Evolutionary conservation across 2,329 filamentous ascomycete species (phyloP), one percentile per base, ranked within the genome.

Genomic region (Periconia digitata): DNA sequence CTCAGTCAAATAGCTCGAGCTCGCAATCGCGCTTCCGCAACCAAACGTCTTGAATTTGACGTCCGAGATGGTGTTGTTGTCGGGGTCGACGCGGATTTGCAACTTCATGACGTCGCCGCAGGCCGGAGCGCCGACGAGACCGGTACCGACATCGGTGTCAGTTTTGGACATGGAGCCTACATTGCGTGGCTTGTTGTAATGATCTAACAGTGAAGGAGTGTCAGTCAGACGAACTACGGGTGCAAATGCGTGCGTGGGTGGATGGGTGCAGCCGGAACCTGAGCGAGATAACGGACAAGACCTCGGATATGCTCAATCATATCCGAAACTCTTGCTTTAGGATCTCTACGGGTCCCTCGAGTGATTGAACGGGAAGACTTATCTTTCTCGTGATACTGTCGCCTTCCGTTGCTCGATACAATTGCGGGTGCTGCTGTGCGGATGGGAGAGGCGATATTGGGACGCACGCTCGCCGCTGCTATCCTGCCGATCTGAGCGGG

Each of bases 1-100:
- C 75, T 96, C 91, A 8, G 94, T 99, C 64, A 99, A 76, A 72
- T 99, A 99, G 68, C 88, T 94, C 50, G 89, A 95, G 56, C 88
- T 92, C 37, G 94, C 94, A 74, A 99, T 99, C 57, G 94, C 94
- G 23, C 86, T 91, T 46, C 92, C 92, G 72, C 92, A 96, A 43
- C 92, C 92, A 69, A 96, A 96, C 0, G 92, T 96, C 85, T 96
- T 96, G 84, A 96, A 96, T 76, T 95, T 94, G 71, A 95, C 92
- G 63, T 96, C 92, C 63, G 85, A 86, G 70, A 96, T 96, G 61
- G 85, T 92, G 72, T 94, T 89, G 65, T 85, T 90, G 62, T 87
- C 81, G 56, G 89, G 89, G 75, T 96, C 91, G 64, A 96, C 92
- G 50, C 90, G 86, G 74, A 95, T 95, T 77, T 95, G 89, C 27